Evolutionary conservation across 2,329 filamentous ascomycete species (phyloP), one percentile per base, ranked within the genome.

Genomic region (Ceratocystis ficicola): DNA sequence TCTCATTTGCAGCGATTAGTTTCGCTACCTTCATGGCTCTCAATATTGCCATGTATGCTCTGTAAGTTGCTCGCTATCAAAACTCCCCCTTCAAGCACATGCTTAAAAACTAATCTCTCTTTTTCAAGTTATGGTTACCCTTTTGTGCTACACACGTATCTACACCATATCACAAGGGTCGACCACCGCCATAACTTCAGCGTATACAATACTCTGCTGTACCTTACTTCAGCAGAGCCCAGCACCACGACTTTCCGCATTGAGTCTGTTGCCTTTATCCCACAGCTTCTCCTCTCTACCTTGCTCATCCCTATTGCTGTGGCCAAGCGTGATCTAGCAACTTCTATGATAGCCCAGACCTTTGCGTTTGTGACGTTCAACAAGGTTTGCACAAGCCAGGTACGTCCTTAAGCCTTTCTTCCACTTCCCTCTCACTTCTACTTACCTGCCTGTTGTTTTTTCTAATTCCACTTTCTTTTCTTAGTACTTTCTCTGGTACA

Each of bases 151-250:
- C 91, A 99, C 75, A 97, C 91, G 48, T 99, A 88, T 77, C 81
- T 96, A 67, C 92, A 99, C 77, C 94, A 99, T 75, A 79, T 97
- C 68, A 91, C 87, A 3, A 88, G 94, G 68, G 87, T 96, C 74
- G 94, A 99, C 74, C 94, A 99, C 76, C 87, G 94, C 15, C 94
- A 99, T 78, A 99, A 99, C 77, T 99, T 99, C 77, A 96, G 92
- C 8, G 89, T 91, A 1, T 99, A 97, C 80, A 96, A 96, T 75
- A 89, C 86, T 0, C 81, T 96, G 6, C 82, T 99, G 1, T 96
- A 99, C 74, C 82, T 96, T 52, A 86, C 86, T 62, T 95, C 94
- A 0, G 85, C 89, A 1, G 76, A 79, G 1, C 74, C 79, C 0
- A 74, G 77, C 0, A 71, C 74, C 1, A 71, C 76, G 1, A 71